These are phyloP conservation scores for Pleurotus ostreatus DNA, from an alignment of 768 basidiomycete genomes.

Conservation along the genomic window DNA sequence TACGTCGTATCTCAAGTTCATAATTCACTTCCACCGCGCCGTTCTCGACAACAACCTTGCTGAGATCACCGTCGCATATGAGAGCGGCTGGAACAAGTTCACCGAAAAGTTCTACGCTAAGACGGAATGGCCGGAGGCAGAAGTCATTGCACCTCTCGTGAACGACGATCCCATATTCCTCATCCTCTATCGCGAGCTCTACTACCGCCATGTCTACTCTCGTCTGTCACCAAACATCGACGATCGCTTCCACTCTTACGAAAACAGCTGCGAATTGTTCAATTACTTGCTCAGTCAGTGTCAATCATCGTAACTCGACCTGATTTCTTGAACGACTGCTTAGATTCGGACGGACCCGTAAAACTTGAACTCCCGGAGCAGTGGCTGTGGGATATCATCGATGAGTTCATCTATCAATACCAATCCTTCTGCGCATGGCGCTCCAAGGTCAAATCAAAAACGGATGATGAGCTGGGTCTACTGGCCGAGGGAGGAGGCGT, in stretches of 20 bases:
- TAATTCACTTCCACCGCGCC: constrained; percentile 92
- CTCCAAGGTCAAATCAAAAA: constrained; percentile 78
- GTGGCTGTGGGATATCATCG: constrained; percentile 98
- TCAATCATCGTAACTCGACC: neutral
- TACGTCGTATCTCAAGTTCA: constrained; percentile 53
- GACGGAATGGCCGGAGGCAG: constrained; percentile 97
- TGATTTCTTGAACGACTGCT: neutral
- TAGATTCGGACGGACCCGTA: constrained; percentile 93
- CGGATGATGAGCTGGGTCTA: constrained; percentile 84
- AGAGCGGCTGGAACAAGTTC: constrained; percentile 95
- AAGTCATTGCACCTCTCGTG: constrained; percentile 90
- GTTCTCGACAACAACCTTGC: constrained; percentile 87
- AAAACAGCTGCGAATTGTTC: constrained; percentile 97
- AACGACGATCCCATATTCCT: constrained; percentile 95
- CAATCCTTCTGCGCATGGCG: constrained; percentile 94
- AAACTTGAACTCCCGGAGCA: constrained; percentile 92
- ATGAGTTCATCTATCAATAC: constrained; percentile 98
- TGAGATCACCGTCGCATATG: constrained; percentile 91
- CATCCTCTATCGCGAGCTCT: constrained; percentile 93
- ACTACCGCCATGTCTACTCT: constrained; percentile 95
- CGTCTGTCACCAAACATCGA: constrained; percentile 93
- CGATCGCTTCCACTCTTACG: constrained; percentile 96
- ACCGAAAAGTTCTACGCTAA: constrained; percentile 95
- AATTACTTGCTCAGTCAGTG: constrained; percentile 90
- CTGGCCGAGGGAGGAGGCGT: constrained; percentile 72